Evolutionary conservation across 192 early-diverging fungal genomes (phyloP), one percentile per base, ranked within the genome.

Genomic region (Rhizoclosmatium sp.): DNA sequence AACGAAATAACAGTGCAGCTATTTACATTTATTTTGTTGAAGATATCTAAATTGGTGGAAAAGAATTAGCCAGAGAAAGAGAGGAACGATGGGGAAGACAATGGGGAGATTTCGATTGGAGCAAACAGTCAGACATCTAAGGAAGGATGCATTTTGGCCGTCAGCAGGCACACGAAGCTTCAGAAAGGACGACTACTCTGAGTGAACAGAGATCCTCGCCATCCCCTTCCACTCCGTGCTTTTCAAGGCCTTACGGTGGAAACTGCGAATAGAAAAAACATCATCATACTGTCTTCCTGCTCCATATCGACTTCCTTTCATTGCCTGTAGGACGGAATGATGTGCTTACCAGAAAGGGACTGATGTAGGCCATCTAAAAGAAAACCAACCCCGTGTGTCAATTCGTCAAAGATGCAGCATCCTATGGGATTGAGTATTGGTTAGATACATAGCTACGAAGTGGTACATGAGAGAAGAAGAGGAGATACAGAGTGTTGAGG

Each of bases 101-200:
- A 7, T 31, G 71, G 54, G 71, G 19, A 19, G 19, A 19, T 10
- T n/a, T 19, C 3, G 9, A 31, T 12, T 10, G 41, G 54, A 41
- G 39, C 5, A 54, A 75, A 75, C 72, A 75, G 72, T 75, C 39
- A 75, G 72, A 75, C 72, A 75, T 75, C 72, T 75, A 75, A 75
- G 72, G 72, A 75, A 75, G 72, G 72, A 31, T 75, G 72, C 72
- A 75, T 75, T 75, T 75, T 75, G 23, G 72, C 72, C 72, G 47
- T 59, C 72, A 75, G 10, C n/a, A 75, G 44, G 72, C 61, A 62
- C 59, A 46, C 47, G 69, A 39, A 62, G 60, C 23, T 62, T 62
- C 60, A 21, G 60, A 62, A 40, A 54, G 51, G 39, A 7, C 60
- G 60, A 9, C 23, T 62, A 7, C 60, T 7, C 7, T 19, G 60